Percentiles rank a stretch among this genome's conserved stretches.
These are phyloP conservation scores for Trichaptum fuscoviolaceum DNA, from an alignment of 768 basidiomycete genomes.

Conservation along the genomic window DNA sequence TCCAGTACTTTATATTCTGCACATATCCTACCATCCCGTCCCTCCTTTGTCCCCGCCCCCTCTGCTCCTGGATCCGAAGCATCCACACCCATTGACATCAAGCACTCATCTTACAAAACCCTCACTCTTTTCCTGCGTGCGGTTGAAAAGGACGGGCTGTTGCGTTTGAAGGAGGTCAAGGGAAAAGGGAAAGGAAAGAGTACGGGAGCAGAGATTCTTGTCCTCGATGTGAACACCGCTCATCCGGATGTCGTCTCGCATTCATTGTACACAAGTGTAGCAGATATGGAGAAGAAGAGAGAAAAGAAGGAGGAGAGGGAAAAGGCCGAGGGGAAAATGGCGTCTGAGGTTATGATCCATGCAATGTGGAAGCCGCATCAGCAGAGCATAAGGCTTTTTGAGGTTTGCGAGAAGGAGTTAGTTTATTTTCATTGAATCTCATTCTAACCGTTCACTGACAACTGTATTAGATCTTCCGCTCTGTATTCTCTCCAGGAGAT, in stretches of 20 bases:
- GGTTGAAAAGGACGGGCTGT: slow-evolving; percentile 65
- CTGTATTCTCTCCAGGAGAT: slow-evolving; percentile 57
- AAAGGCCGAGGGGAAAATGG: slow-evolving; percentile 36
- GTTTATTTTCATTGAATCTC: slow-evolving; percentile 19
- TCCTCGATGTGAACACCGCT: slow-evolving; percentile 43
- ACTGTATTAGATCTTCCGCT: slow-evolving; percentile 37
- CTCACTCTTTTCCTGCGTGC: slow-evolving; percentile 75
- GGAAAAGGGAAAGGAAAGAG: slow-evolving; percentile 50
- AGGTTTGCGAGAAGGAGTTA: slow-evolving; percentile 57
- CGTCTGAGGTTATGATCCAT: slow-evolving; percentile 48
- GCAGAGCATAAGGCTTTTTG: slow-evolving; percentile 52
- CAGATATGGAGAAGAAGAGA: slow-evolving; percentile 58
- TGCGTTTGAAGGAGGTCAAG: slow-evolving; percentile 62
- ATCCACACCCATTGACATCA: slow-evolving; percentile 57
- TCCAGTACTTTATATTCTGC: slow-evolving; percentile 72
- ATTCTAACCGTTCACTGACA: not conserved
- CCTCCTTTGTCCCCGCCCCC: slow-evolving; percentile 42
- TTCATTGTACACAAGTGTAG: slow-evolving; percentile 48
- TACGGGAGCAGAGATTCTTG: slow-evolving; percentile 34
- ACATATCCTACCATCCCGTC: slow-evolving; percentile 75
- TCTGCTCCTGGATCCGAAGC: slow-evolving; percentile 15
- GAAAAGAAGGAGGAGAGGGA: slow-evolving; percentile 55
- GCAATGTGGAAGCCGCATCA: slow-evolving; percentile 78
- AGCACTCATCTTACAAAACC: slow-evolving; percentile 75
- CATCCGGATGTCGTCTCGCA: slow-evolving; percentile 58